phyloP scores from a whole-genome alignment of 768 basidiomycete genomes.

The Epithele typhae region DNA sequence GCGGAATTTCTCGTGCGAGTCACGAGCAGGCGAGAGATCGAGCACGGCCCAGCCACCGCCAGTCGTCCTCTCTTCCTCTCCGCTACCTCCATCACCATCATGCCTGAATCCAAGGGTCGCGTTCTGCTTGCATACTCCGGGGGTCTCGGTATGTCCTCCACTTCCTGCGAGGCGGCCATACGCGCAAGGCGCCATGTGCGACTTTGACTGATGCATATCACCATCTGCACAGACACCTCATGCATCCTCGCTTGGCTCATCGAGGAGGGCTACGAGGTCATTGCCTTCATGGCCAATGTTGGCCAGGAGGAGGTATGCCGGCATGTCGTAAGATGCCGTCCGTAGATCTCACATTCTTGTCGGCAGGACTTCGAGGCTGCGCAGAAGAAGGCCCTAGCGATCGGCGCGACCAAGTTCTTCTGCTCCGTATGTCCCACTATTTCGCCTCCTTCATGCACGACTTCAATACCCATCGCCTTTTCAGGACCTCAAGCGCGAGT shows the following conservation, averaged over 20 bases:
- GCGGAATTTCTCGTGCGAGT: too few species aligned
- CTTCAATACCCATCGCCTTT: background rate
- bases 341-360: too few species aligned
- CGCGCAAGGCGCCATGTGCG: too few species aligned
- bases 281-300: constrained; percentile 96
- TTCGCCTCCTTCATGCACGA: background rate
- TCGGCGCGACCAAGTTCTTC: constrained; percentile 97
- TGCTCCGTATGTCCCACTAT: constrained; percentile 51
- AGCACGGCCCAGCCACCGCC: too few species aligned
- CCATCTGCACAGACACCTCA: constrained; percentile 71
- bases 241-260: constrained; percentile 99
- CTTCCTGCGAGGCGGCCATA: background rate
- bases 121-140: constrained; percentile 98
- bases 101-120: constrained; percentile 59
- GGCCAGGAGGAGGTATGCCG: constrained; percentile 78
- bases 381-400: constrained; percentile 79
- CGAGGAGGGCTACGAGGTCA: constrained; percentile 96
- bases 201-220: background rate
- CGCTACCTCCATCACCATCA: constrained; percentile 5
- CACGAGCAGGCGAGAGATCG: too few species aligned
- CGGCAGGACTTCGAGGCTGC: constrained; percentile 92
- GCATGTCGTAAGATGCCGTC: too few species aligned
- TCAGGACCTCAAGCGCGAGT: constrained; percentile 92
- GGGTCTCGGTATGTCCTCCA: constrained; percentile 72
- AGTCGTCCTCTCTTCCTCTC: too few species aligned